Conservation (phyloP, 768 basidiomycete genomes). For the Pleurotus tuoliensis region DNA sequence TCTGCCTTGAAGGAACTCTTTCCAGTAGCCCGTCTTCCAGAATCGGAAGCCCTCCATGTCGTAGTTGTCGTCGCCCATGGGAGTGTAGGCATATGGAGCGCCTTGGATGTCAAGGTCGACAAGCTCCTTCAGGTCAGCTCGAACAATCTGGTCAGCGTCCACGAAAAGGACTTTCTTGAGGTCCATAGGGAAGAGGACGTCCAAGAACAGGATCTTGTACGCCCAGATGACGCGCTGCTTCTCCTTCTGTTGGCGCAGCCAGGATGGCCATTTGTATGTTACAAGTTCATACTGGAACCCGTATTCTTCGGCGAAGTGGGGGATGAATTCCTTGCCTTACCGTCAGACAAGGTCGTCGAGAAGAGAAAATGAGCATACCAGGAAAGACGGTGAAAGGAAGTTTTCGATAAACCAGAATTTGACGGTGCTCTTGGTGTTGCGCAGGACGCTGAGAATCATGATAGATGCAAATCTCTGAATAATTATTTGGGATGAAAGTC, state of each 20-base stretch:
- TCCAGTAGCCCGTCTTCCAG: conserved; percentile 98
- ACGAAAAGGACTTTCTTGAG: conserved; percentile 99
- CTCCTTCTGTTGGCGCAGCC: conserved; percentile 95
- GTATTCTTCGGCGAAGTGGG: conserved; percentile 87
- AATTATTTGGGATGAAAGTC: conserved; percentile 6
- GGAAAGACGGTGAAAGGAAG: conserved; percentile 95
- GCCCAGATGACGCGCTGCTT: conserved; percentile 99
- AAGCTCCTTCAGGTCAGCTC: conserved; percentile 91
- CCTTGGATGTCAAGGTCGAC: conserved; percentile 92
- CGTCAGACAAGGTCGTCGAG: background rate
- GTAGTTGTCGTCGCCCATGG: conserved; percentile 92
- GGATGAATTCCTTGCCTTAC: conserved; percentile 78
- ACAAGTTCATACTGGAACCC: conserved; percentile 95
- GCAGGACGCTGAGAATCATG: conserved; percentile 95
- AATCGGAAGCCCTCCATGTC: conserved; percentile 99
- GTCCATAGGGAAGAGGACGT: conserved; percentile 98
- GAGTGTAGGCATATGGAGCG: conserved; percentile 93
- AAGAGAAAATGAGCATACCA: conserved; percentile 44
- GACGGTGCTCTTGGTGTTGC: conserved; percentile 90
- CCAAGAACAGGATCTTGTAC: conserved; percentile 98
- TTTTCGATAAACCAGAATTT: conserved; percentile 99
- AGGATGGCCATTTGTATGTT: conserved; percentile 99
- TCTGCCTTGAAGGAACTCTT: conserved; percentile 73
- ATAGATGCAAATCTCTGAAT: conserved; percentile 90
- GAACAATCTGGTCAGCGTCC: conserved; percentile 96